Evolutionary conservation across 495 filamentous ascomycete species (phyloP).

Genomic region (Pseudomonodictys pantanalensis): DNA sequence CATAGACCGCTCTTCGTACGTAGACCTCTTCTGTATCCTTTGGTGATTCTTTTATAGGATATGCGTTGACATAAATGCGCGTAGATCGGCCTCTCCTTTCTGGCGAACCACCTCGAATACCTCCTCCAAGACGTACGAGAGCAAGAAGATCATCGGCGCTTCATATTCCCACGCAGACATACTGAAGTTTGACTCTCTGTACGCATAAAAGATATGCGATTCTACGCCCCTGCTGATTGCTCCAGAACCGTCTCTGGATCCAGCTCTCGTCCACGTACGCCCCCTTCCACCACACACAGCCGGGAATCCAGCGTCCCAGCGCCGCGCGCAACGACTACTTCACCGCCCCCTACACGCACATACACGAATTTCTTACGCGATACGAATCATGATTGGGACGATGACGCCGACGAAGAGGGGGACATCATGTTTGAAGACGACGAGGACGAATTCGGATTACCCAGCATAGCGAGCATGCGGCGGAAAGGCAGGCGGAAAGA

Average conservation of each 20-base stretch:
- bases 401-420: constrained; percentile 51
- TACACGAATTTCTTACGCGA: constrained; percentile 75
- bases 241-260: constrained; percentile 52
- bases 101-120: constrained; percentile 65
- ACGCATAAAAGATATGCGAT: constrained; percentile 11
- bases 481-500: constrained; percentile 58
- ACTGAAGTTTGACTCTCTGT: constrained; percentile 78
- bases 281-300: constrained; percentile 51
- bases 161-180: constrained; percentile 96
- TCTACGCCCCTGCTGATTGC: constrained; percentile 1
- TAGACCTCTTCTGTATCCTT: background rate
- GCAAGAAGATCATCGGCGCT: constrained; percentile 83
- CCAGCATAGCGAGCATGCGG: constrained; percentile 84
- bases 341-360: constrained; percentile 58
- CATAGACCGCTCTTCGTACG: constrained; percentile 64
- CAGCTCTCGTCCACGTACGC: constrained; percentile 60
- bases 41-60: background rate
- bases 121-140: constrained; percentile 58
- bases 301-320: constrained; percentile 50
- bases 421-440: constrained; percentile 74
- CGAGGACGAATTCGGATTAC: constrained; percentile 91
- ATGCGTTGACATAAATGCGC: background rate
- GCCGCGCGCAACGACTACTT: constrained; percentile 43
- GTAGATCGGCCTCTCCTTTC: constrained; percentile 66
- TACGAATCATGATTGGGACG: constrained; percentile 74